Conservation (phyloP, 2,329 filamentous ascomycete species). For the Trematosphaeria pertusa region DNA sequence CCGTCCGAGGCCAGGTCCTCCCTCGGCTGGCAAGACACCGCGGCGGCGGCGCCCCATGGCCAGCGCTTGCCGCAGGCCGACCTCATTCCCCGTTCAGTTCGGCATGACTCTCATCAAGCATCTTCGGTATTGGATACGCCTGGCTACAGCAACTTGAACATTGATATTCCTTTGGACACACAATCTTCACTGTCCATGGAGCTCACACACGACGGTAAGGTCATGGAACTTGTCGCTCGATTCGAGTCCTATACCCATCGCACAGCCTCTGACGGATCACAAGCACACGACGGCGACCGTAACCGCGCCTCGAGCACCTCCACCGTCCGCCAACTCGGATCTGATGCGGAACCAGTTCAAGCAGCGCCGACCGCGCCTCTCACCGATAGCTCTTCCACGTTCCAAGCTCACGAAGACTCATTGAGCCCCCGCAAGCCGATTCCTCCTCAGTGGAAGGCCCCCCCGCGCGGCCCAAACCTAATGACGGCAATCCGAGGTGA, state of each 20-base stretch:
- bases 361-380: too few species aligned
- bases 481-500: constrained; percentile 33
- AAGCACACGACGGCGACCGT: constrained; percentile 16
- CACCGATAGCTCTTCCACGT: too few species aligned
- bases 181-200: constrained; percentile 30
- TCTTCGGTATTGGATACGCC: constrained; percentile 20
- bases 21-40: constrained; percentile 9
- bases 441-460: constrained; percentile 31
- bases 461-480: constrained; percentile 21
- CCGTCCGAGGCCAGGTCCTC: constrained; percentile 19
- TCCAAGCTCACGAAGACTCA: constrained; percentile 3
- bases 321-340: constrained; percentile 6
- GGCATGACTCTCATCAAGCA: constrained; percentile 15
- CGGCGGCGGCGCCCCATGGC: too few species aligned
- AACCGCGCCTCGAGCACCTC: constrained; percentile 4
- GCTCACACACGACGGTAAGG: constrained; percentile 36
- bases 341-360: constrained; percentile 14
- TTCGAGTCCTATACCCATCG: constrained; percentile 24
- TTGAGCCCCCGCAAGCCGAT: constrained; percentile 36
- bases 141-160: constrained; percentile 26
- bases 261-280: constrained; percentile 19
- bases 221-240: constrained; percentile 27
- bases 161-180: constrained; percentile 27
- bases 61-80: constrained; percentile 14
- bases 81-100: constrained; percentile 30